Evolutionary conservation across 352 stramenopile genomes (phyloP).

Genomic region (Globisporangium spinosum): DNA sequence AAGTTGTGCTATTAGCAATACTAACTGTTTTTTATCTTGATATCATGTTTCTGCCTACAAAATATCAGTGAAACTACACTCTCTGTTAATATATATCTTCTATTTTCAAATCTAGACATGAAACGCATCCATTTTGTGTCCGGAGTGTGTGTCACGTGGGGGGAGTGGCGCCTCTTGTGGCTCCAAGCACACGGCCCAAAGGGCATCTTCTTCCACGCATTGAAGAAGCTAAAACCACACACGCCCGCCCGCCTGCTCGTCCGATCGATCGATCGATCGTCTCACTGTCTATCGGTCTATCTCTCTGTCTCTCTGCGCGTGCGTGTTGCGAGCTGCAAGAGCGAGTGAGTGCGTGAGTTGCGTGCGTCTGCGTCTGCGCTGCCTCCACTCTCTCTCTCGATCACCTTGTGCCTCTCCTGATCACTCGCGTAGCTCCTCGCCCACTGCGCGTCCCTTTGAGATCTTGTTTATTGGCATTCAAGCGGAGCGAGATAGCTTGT

Average conservation of each 20-base stretch:
- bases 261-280: neutral
- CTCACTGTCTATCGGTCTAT: neutral
- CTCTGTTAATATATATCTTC: neutral
- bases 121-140: conserved; percentile 12
- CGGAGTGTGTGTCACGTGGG: neutral
- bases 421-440: neutral
- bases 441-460: conserved; percentile 3
- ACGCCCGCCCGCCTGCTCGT: neutral
- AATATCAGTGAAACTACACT: neutral
- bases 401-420: too few relatives aligned
- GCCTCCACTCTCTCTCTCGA: neutral
- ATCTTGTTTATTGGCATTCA: conserved; percentile 5
- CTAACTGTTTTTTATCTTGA: neutral
- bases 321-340: neutral
- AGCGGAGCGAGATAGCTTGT: neutral
- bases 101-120: neutral
- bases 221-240: conserved; percentile 9
- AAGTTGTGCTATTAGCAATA: neutral
- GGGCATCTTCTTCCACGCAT: conserved; percentile 11
- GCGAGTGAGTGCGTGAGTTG: neutral
- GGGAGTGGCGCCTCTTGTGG: neutral
- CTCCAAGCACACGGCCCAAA: conserved; percentile 4
- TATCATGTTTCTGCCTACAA: neutral
- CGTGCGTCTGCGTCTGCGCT: neutral
- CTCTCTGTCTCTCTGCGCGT: neutral